Conservation (phyloP, 176 grass and related monocot genomes). For the Oropetium thomaeum region DNA sequence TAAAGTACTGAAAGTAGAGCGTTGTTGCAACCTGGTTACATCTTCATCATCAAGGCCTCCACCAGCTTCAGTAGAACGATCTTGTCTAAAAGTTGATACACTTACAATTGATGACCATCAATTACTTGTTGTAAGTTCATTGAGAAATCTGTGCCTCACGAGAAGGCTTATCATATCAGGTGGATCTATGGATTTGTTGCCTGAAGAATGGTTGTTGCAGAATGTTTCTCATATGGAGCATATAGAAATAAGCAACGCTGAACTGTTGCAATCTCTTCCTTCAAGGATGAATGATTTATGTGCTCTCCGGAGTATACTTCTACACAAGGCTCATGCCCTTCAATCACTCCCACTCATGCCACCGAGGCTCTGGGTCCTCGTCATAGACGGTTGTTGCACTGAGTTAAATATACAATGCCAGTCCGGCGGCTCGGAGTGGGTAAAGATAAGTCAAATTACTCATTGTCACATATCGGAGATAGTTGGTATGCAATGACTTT, state of each 20-base stretch:
- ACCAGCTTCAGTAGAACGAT: background rate
- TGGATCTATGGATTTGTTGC: background rate
- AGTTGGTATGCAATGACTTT: background rate
- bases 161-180: constrained; percentile 3
- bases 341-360: background rate
- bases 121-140: background rate
- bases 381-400: background rate
- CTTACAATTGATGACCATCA: background rate
- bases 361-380: background rate
- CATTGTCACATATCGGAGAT: background rate
- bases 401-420: background rate
- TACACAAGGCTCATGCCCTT: background rate
- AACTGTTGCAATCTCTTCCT: background rate
- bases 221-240: background rate
- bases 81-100: background rate
- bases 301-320: background rate
- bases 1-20: constrained; percentile 17
- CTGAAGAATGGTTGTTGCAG: constrained; percentile 3
- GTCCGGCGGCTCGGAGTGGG: background rate
- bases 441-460: background rate
- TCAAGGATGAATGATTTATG: background rate
- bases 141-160: background rate
- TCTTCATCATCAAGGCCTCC: background rate
- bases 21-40: background rate
- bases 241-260: constrained; percentile 1